These are phyloP conservation scores for Cucumis cinereus DNA, from an alignment of 306 rosid species.

Conservation along the genomic window DNA sequence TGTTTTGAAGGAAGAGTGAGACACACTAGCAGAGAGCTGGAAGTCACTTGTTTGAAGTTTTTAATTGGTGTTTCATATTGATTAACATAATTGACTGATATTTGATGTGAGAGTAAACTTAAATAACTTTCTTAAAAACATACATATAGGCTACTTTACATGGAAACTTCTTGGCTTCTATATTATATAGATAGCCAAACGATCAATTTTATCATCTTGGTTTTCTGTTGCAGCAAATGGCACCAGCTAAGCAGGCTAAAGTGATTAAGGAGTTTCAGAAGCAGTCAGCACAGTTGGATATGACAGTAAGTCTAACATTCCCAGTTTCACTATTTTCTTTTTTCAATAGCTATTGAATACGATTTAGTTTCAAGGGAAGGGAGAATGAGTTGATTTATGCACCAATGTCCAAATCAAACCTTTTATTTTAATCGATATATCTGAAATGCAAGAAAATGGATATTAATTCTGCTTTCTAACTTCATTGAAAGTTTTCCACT, in stretches of 20 bases:
- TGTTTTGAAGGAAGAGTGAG: background rate
- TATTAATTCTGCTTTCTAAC: background rate
- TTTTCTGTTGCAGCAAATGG: conserved; percentile 75
- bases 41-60: background rate
- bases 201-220: background rate
- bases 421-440: background rate
- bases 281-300: conserved; percentile 93
- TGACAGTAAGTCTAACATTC: conserved; percentile 54
- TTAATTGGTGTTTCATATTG: background rate
- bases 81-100: background rate
- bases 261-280: conserved; percentile 79
- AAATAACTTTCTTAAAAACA: background rate
- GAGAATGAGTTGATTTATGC: background rate
- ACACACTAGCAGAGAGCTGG: background rate
- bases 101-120: background rate
- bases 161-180: background rate
- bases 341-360: background rate
- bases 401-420: background rate
- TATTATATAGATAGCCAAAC: background rate
- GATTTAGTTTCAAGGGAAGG: background rate
- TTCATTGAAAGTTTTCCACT: background rate
- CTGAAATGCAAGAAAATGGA: background rate
- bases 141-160: background rate
- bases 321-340: background rate
- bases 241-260: conserved; percentile 84